These are phyloP conservation scores for Mortierella sp. DNA, from an alignment of 371 early-diverging fungal genomes.

Conservation along the genomic window DNA sequence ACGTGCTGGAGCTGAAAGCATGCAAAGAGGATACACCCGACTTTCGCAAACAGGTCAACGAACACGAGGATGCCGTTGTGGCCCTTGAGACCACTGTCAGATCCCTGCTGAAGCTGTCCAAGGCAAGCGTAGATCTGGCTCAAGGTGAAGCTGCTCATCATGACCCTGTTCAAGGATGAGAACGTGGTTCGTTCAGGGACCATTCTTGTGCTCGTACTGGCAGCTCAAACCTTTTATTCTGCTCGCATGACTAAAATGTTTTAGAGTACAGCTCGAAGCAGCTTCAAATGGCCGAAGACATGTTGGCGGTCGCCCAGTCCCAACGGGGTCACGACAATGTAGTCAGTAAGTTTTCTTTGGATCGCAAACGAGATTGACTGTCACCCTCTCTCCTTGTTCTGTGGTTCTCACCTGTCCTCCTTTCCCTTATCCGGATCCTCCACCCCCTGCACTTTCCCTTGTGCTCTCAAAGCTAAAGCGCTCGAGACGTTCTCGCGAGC, in stretches of 20 bases:
- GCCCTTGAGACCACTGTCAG: slow-evolving; percentile 64
- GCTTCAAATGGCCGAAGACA: slow-evolving; percentile 63
- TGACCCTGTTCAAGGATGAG: background rate
- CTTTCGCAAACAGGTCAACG: slow-evolving; percentile 65
- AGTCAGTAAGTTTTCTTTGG: slow-evolving; percentile 58
- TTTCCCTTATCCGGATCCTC: too few relatives aligned
- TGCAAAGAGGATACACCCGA: slow-evolving; percentile 71
- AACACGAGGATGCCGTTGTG: slow-evolving; percentile 68
- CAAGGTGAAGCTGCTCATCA: slow-evolving; percentile 49
- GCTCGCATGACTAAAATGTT: background rate
- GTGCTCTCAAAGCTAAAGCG: slow-evolving; percentile 56
- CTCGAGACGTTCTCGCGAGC: slow-evolving; percentile 67
- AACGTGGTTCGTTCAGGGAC: slow-evolving; percentile 8
- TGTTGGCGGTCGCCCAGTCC: slow-evolving; percentile 61
- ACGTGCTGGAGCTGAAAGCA: slow-evolving; percentile 62
- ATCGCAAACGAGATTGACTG: background rate
- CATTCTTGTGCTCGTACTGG: background rate
- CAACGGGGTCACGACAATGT: slow-evolving; percentile 68
- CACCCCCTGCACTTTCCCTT: too few relatives aligned
- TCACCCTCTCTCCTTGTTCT: background rate
- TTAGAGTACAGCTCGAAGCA: slow-evolving; percentile 67
- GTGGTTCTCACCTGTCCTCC: too few relatives aligned
- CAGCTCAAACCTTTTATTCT: slow-evolving; percentile 6
- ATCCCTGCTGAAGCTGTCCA: slow-evolving; percentile 64
- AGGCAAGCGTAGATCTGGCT: slow-evolving; percentile 65